Percentiles rank a stretch among this genome's conserved stretches.
Evolutionary conservation across 2,329 filamentous ascomycete genomes (phyloP).

Genomic region (Metarhizium anisopliae): DNA sequence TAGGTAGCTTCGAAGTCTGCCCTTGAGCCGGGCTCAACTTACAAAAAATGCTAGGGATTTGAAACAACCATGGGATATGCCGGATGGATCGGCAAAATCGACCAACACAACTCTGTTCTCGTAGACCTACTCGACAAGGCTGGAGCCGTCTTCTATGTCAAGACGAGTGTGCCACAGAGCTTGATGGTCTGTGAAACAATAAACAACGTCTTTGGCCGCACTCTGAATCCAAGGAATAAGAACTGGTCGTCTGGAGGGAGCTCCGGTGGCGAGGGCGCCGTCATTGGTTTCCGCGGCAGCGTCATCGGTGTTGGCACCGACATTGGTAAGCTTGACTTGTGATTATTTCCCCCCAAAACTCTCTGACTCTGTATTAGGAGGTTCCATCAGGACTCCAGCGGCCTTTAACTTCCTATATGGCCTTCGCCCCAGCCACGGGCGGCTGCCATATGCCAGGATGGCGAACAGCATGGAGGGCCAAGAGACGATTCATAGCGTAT

Average conservation of each 20-base stretch:
- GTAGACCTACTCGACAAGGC: conserved; percentile 16
- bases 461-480: conserved; percentile 9
- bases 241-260: background rate
- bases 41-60: conserved; percentile 5
- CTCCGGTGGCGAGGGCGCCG: no score
- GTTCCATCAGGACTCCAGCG: conserved; percentile 30
- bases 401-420: conserved; percentile 48
- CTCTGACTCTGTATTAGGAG: no score
- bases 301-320: no score
- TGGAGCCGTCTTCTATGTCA: conserved; percentile 20
- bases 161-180: conserved; percentile 48
- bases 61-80: conserved; percentile 17
- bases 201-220: conserved; percentile 19
- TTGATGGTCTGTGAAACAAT: conserved; percentile 49
- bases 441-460: conserved; percentile 35
- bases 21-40: no score
- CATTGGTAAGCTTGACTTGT: no score
- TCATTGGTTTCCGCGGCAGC: no score
- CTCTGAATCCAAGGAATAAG: conserved; percentile 25
- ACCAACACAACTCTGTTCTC: conserved; percentile 13
- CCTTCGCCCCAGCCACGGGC: conserved; percentile 44
- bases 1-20: background rate
- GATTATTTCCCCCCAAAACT: no score
- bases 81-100: conserved; percentile 13
- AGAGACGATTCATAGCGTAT: background rate